Evolutionary conservation across 2,329 filamentous ascomycete species (phyloP).

Genomic region (Aspergillus thermomutatus): DNA sequence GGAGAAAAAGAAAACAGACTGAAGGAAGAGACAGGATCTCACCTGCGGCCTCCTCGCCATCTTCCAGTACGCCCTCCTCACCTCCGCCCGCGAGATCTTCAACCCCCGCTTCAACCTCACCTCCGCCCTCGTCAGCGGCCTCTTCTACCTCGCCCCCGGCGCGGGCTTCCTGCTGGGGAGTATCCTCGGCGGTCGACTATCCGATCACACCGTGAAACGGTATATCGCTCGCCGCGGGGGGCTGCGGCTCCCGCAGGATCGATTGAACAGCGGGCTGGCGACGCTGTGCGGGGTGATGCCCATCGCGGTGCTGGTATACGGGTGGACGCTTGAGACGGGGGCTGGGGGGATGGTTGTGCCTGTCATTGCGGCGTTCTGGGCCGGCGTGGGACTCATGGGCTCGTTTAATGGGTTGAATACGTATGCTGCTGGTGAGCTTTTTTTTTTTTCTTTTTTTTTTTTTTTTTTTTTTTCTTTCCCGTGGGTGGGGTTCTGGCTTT

Average conservation of each 20-base stretch:
- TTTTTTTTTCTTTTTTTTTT: too few species aligned
- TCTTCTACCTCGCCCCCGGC: slow-evolving; percentile 73
- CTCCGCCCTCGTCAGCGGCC: slow-evolving; percentile 62
- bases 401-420: slow-evolving; percentile 74
- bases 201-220: slow-evolving; percentile 62
- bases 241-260: slow-evolving; percentile 63
- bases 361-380: slow-evolving; percentile 68
- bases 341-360: slow-evolving; percentile 56
- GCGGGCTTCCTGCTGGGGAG: slow-evolving; percentile 67
- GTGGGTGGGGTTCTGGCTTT: too few species aligned
- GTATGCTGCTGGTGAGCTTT: slow-evolving; percentile 47
- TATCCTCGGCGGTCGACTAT: slow-evolving; percentile 65
- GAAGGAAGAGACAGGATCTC: slow-evolving; percentile 29
- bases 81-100: slow-evolving; percentile 67
- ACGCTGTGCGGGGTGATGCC: slow-evolving; percentile 60
- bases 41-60: slow-evolving; percentile 55
- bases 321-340: slow-evolving; percentile 58
- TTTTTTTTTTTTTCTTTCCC: too few species aligned
- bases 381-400: slow-evolving; percentile 69
- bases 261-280: slow-evolving; percentile 57
- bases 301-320: slow-evolving; percentile 63
- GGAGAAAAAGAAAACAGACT: too few species aligned
- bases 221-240: slow-evolving; percentile 60
- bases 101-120: slow-evolving; percentile 70
- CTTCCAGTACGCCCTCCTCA: slow-evolving; percentile 69